Evolutionary conservation across 257 asterid genomes (phyloP).

Genomic region (Fraxinus anomala): DNA sequence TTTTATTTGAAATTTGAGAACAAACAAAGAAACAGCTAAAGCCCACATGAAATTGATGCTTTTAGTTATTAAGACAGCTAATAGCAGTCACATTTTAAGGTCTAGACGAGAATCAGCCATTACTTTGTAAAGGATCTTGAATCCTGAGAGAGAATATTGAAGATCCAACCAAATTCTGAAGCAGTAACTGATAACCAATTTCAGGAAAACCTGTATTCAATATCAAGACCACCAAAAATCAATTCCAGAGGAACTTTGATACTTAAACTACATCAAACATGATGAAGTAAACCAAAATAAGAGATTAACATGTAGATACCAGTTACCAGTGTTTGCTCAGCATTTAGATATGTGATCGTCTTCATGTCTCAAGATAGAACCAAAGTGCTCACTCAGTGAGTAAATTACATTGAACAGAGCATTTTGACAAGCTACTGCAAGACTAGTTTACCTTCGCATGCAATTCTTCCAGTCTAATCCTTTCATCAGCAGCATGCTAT

Average conservation of each 20-base stretch:
- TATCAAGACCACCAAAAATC: constrained; percentile 29
- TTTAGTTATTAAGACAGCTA: not conserved
- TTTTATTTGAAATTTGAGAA: not conserved
- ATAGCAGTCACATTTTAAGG: constrained; percentile 3
- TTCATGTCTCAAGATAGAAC: constrained; percentile 80
- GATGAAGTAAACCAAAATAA: constrained; percentile 22
- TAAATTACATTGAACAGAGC: constrained; percentile 28
- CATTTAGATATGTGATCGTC: constrained; percentile 67
- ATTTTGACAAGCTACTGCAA: constrained; percentile 19
- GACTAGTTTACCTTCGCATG: constrained; percentile 63
- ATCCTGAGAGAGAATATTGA: constrained; percentile 64
- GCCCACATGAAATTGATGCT: constrained; percentile 13
- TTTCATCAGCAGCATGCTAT: constrained; percentile 99
- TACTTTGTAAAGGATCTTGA: constrained; percentile 74
- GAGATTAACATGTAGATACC: constrained; percentile 22
- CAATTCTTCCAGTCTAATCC: constrained; percentile 87
- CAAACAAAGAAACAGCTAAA: constrained; percentile 20
- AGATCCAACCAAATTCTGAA: constrained; percentile 89
- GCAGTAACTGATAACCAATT: constrained; percentile 82
- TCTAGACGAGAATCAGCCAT: constrained; percentile 19
- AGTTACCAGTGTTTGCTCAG: constrained; percentile 72
- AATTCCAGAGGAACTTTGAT: too few relatives aligned
- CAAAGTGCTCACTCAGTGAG: constrained; percentile 33
- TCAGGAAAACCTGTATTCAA: constrained; percentile 75
- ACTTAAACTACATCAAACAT: not conserved